phyloP scores from a whole-genome alignment of 1,284 basidiomycete genomes.

The Cutaneotrichosporon cavernicola region DNA sequence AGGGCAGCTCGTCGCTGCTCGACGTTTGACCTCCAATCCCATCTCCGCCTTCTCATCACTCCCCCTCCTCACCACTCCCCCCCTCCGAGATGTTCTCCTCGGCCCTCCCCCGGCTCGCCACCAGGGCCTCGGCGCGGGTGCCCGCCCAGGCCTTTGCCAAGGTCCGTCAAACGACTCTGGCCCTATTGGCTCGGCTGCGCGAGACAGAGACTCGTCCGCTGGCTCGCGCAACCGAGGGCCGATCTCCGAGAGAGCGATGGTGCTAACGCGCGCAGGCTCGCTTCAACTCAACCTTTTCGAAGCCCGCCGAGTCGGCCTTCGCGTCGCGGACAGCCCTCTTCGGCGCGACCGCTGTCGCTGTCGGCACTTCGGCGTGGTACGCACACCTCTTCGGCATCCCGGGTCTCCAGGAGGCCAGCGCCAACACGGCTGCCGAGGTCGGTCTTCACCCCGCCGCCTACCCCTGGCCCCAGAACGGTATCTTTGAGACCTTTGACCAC shows the following conservation, averaged over 20 bases:
- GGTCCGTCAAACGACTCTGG: conserved; percentile 19
- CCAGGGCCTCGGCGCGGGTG: conserved; percentile 36
- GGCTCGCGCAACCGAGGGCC: neutral
- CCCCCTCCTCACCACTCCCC: conserved; percentile 17
- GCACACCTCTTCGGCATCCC: conserved; percentile 89
- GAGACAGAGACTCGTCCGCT: neutral
- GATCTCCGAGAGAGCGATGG: neutral
- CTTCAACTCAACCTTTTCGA: conserved; percentile 42
- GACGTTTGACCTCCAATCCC: conserved; percentile 12
- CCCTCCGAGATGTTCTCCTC: conserved; percentile 43
- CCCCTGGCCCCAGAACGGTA: conserved; percentile 89
- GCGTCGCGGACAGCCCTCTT: conserved; percentile 74
- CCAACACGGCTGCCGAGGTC: conserved; percentile 86
- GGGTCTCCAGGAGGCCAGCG: conserved; percentile 82
- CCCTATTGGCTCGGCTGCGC: conserved; percentile 8
- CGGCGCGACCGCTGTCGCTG: conserved; percentile 74
- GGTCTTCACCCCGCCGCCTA: conserved; percentile 86
- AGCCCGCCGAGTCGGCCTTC: conserved; percentile 30
- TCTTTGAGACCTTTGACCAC: conserved; percentile 92
- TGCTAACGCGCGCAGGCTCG: conserved; percentile 36
- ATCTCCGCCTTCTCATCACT: conserved; percentile 19
- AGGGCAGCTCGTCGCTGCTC: conserved; percentile 1
- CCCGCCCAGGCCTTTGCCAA: conserved; percentile 24
- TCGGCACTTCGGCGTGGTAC: conserved; percentile 93
- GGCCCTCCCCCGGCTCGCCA: conserved; percentile 45